Conservation (phyloP, 75 land plant species). For the Picea glauca region DNA sequence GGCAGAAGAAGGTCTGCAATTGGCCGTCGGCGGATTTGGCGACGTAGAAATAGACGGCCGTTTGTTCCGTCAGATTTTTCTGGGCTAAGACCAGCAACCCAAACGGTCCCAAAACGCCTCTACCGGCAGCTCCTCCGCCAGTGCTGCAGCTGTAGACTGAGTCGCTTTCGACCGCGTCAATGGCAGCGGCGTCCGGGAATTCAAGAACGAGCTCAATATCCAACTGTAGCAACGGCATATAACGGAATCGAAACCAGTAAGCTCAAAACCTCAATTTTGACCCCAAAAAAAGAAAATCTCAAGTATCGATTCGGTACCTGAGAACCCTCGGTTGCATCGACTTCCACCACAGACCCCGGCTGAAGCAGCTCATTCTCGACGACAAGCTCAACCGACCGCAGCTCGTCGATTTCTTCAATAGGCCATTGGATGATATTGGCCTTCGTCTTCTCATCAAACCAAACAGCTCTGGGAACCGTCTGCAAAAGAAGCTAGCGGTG, state of each 20-base stretch:
- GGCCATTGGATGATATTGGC: constrained; percentile 78
- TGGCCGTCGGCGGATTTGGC: constrained; percentile 37
- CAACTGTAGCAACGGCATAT: constrained; percentile 29
- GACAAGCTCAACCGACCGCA: constrained; percentile 23
- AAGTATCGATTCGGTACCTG: constrained; percentile 40
- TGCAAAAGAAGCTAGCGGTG: constrained; percentile 15
- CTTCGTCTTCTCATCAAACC: constrained; percentile 50
- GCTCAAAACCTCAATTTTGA: neutral
- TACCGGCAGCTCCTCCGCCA: constrained; percentile 39
- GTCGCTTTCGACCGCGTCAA: constrained; percentile 11
- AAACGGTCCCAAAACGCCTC: constrained; percentile 67
- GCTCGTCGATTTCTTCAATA: constrained; percentile 57
- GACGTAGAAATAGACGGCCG: constrained; percentile 77
- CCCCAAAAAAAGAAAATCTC: neutral
- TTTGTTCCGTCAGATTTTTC: constrained; percentile 49
- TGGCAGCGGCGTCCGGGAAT: constrained; percentile 10
- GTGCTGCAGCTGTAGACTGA: constrained; percentile 33
- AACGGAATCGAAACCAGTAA: neutral
- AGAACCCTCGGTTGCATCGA: constrained; percentile 35
- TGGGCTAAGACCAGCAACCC: constrained; percentile 77
- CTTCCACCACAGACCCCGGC: constrained; percentile 53
- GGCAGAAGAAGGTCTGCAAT: constrained; percentile 56
- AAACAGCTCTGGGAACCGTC: constrained; percentile 68
- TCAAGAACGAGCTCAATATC: constrained; percentile 67
- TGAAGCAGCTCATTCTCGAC: constrained; percentile 23